These are phyloP conservation scores for Penicillium decumbens DNA, from an alignment of 2,329 filamentous ascomycete genomes.

Conservation along the genomic window DNA sequence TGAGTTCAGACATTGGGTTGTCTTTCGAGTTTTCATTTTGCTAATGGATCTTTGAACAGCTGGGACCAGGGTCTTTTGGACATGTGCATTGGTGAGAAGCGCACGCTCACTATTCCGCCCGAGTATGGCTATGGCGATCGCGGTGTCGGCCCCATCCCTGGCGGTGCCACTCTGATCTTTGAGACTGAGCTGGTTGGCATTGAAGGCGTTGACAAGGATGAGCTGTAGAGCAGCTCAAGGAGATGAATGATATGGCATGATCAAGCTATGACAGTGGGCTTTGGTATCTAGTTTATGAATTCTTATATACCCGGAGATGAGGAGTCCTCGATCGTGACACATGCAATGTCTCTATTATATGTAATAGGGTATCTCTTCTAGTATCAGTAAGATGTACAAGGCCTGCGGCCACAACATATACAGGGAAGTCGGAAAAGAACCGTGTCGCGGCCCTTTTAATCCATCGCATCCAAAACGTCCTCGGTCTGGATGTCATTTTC, in stretches of 20 bases:
- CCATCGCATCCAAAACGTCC: conserved; percentile 55
- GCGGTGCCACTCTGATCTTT: conserved; percentile 77
- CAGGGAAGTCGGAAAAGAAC: not conserved
- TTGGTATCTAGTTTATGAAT: not conserved
- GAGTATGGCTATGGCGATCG: conserved; percentile 75
- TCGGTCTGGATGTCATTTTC: conserved; percentile 45
- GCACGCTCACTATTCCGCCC: conserved; percentile 84
- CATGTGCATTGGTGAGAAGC: conserved; percentile 95
- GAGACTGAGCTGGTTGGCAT: conserved; percentile 88
- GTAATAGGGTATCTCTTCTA: conserved; percentile 16
- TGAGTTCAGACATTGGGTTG: conserved; percentile 41
- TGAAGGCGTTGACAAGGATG: conserved; percentile 59
- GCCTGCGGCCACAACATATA: not conserved
- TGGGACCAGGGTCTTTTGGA: conserved; percentile 88
- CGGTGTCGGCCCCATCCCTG: conserved; percentile 75
- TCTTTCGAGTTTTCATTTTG: not conserved
- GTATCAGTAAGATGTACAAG: conserved; percentile 12
- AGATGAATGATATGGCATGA: not conserved
- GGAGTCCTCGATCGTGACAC: not conserved
- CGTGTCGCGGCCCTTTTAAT: conserved; percentile 39
- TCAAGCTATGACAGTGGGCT: not conserved
- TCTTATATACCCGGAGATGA: not conserved
- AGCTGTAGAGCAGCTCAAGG: conserved; percentile 30
- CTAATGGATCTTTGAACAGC: conserved; percentile 40
- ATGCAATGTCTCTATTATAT: not conserved